phyloP scores from a whole-genome alignment of 371 early-diverging fungal genomes.

The Ordospora pajunii region DNA sequence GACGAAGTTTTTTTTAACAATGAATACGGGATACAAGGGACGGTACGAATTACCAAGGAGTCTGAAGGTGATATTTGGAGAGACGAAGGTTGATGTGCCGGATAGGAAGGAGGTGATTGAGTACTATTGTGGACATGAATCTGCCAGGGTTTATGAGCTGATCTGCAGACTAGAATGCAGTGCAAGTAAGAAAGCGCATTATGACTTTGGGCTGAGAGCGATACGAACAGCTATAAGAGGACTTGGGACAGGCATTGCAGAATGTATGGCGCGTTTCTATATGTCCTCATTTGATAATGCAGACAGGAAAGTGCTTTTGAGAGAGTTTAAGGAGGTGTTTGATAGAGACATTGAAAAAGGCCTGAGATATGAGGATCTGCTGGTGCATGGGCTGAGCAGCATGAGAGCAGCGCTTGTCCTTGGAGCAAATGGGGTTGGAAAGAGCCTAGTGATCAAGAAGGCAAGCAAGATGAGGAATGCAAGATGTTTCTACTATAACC shows the following conservation, averaged over 20 bases:
- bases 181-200: conserved; percentile 77
- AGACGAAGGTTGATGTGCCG: conserved; percentile 74
- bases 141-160: conserved; percentile 65
- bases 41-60: conserved; percentile 92
- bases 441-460: conserved; percentile 64
- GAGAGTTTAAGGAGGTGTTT: background rate
- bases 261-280: background rate
- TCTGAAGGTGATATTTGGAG: conserved; percentile 87
- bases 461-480: conserved; percentile 76
- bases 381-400: background rate
- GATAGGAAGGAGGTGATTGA: conserved; percentile 59
- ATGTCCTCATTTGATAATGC: background rate
- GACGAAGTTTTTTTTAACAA: conserved; percentile 79
- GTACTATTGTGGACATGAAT: conserved; percentile 60
- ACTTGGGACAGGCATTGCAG: background rate
- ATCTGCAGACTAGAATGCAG: conserved; percentile 65
- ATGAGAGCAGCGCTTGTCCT: conserved; percentile 64
- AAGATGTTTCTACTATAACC: conserved; percentile 90
- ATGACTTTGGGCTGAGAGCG: conserved; percentile 89
- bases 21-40: conserved; percentile 97
- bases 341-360: background rate
- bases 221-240: background rate
- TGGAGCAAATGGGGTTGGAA: conserved; percentile 65
- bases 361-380: background rate
- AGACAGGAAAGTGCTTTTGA: conserved; percentile 7